Percentiles rank a stretch among this genome's conserved stretches.
Conservation (phyloP, 208 protist species). For the Acanthamoeba castellanii region DNA sequence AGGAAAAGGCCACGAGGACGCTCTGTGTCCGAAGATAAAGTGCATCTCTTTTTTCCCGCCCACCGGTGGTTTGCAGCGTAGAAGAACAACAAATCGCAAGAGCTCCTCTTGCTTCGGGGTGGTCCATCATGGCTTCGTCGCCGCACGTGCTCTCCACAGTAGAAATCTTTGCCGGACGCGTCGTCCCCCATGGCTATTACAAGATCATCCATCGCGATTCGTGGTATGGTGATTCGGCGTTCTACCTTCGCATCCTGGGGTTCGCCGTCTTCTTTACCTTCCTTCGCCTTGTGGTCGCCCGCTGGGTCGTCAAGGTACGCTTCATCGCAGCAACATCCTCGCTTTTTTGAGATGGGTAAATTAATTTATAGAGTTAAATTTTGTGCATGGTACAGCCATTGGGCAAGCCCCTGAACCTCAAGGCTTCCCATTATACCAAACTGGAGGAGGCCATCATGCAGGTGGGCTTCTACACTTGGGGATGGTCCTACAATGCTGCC, state of each 20-base stretch:
- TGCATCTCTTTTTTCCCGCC: no score
- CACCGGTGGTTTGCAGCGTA: no score
- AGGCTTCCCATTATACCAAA: background rate
- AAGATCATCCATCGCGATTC: slow-evolving; percentile 11
- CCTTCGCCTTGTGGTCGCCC: background rate
- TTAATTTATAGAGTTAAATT: no score
- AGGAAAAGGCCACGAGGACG: no score
- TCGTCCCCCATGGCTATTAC: slow-evolving; percentile 31
- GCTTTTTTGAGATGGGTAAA: no score
- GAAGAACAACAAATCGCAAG: no score
- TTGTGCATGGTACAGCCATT: background rate
- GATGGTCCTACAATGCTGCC: background rate
- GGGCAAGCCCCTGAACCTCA: slow-evolving; percentile 16
- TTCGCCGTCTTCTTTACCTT: slow-evolving; percentile 24
- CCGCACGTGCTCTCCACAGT: background rate
- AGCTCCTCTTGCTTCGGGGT: background rate
- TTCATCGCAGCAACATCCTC: no score
- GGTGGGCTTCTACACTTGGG: slow-evolving; percentile 24
- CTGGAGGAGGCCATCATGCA: slow-evolving; percentile 36
- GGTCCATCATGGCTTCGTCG: background rate
- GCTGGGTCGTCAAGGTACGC: background rate
- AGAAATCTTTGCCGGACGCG: slow-evolving; percentile 9
- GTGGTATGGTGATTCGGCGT: background rate
- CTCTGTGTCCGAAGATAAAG: no score
- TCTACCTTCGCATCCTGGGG: background rate